Percentiles rank a stretch among this genome's conserved stretches.
Evolutionary conservation across 2,329 filamentous ascomycete species (phyloP).

Genomic region (Penicillium sclerotigenum): DNA sequence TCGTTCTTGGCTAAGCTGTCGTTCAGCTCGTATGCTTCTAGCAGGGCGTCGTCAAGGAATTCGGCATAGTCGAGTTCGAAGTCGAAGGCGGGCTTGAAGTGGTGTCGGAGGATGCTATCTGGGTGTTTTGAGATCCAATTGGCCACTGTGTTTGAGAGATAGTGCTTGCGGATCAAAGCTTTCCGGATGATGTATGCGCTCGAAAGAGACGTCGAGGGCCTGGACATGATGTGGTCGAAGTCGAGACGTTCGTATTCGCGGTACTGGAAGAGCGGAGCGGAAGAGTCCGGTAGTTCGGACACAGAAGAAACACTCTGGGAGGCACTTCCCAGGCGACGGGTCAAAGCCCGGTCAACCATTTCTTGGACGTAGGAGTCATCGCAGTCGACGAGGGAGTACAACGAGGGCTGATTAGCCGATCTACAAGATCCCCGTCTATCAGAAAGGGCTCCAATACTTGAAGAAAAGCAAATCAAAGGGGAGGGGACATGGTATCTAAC

Average conservation of each 20-base stretch:
- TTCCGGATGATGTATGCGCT: conserved; percentile 96
- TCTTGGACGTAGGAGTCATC: conserved; percentile 87
- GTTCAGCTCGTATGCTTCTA: conserved; percentile 83
- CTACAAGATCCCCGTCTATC: conserved; percentile 37
- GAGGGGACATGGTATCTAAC: conserved; percentile 23
- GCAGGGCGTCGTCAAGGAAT: conserved; percentile 87
- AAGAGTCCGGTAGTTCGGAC: conserved; percentile 47
- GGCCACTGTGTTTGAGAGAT: conserved; percentile 76
- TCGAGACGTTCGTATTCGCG: conserved; percentile 82
- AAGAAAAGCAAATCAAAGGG: conserved; percentile 12
- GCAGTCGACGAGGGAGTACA: conserved; percentile 77
- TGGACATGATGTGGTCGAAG: conserved; percentile 68
- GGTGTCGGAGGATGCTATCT: conserved; percentile 61
- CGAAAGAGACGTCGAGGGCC: conserved; percentile 62
- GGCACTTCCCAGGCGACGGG: conserved; percentile 55
- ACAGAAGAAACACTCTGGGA: conserved; percentile 56
- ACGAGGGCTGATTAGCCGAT: conserved; percentile 37
- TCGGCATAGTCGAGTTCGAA: conserved; percentile 97
- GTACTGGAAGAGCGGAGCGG: conserved; percentile 67
- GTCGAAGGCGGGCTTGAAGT: conserved; percentile 74
- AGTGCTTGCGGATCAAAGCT: conserved; percentile 94
- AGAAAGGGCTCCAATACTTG: conserved; percentile 24
- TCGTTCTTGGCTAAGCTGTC: conserved; percentile 73
- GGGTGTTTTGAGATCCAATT: conserved; percentile 87
- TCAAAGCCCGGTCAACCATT: conserved; percentile 71